Evolutionary conservation across 208 protist species (phyloP).

Genomic region (Crithidia mellificae): DNA sequence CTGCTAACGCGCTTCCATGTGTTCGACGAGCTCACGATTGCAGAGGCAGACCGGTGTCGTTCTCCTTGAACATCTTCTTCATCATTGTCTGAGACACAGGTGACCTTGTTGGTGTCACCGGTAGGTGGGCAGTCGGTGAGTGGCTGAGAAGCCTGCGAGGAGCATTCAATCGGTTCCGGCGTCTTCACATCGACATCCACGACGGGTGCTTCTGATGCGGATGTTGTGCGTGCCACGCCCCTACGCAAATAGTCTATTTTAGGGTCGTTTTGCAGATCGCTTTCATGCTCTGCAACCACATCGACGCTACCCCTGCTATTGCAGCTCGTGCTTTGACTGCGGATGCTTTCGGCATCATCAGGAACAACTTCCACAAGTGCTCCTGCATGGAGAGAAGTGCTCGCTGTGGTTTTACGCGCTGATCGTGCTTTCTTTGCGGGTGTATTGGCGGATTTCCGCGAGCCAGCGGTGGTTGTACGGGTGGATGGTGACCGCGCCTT

Average conservation of each 20-base stretch:
- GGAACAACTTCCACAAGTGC: neutral
- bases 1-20: no score
- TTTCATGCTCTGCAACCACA: neutral
- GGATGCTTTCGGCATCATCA: constrained; percentile 1
- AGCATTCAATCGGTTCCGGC: neutral
- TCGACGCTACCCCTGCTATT: neutral
- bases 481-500: constrained; percentile 10
- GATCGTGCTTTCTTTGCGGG: neutral
- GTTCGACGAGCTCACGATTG: no score
- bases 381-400: neutral
- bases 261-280: neutral
- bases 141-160: neutral
- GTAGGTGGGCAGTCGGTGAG: no score
- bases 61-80: no score
- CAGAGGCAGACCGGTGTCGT: no score
- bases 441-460: neutral
- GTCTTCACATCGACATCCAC: neutral
- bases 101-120: neutral
- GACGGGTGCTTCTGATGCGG: neutral
- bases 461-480: neutral
- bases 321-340: neutral
- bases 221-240: neutral
- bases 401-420: neutral
- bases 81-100: neutral
- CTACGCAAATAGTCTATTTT: no score